These are phyloP conservation scores for Fusarium palustre DNA, from an alignment of 2,329 filamentous ascomycete genomes.

Conservation along the genomic window DNA sequence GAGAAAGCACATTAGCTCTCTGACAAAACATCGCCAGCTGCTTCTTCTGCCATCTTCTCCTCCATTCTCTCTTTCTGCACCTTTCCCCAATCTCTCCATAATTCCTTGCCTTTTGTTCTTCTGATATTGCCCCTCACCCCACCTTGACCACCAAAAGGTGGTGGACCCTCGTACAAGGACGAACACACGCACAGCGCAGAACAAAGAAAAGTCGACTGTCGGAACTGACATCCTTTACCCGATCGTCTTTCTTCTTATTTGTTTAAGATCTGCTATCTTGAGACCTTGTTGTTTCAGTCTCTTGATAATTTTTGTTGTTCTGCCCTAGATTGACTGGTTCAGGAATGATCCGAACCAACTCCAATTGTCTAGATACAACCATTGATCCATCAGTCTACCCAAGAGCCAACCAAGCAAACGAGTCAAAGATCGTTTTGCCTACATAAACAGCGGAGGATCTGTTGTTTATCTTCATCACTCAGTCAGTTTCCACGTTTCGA, in stretches of 20 bases:
- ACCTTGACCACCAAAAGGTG: slow-evolving; percentile 31
- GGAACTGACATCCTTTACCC: slow-evolving; percentile 12
- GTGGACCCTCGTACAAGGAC: slow-evolving; percentile 37
- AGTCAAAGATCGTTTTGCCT: background rate
- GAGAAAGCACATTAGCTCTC: slow-evolving; percentile 12
- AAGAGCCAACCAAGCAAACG: background rate
- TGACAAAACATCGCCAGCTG: slow-evolving; percentile 29
- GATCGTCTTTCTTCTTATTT: slow-evolving; percentile 4
- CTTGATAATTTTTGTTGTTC: background rate
- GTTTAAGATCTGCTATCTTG: background rate
- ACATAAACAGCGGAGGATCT: slow-evolving; percentile 11
- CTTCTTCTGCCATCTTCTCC: slow-evolving; percentile 26
- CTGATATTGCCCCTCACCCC: slow-evolving; percentile 36
- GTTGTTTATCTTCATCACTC: slow-evolving; percentile 1
- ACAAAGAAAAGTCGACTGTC: slow-evolving; percentile 37
- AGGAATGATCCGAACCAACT: slow-evolving; percentile 7
- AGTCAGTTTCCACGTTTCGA: slow-evolving; percentile 3
- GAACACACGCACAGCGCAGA: slow-evolving; percentile 24
- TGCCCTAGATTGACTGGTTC: background rate
- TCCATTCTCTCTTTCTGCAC: slow-evolving; percentile 31
- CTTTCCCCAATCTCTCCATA: slow-evolving; percentile 34
- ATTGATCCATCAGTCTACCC: slow-evolving; percentile 4
- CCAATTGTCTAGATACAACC: slow-evolving; percentile 8
- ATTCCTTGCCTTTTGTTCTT: slow-evolving; percentile 14
- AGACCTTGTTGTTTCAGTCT: background rate